Evolutionary conservation across 2,329 filamentous ascomycete species (phyloP).

Genomic region (Aspergillus hiratsukae): DNA sequence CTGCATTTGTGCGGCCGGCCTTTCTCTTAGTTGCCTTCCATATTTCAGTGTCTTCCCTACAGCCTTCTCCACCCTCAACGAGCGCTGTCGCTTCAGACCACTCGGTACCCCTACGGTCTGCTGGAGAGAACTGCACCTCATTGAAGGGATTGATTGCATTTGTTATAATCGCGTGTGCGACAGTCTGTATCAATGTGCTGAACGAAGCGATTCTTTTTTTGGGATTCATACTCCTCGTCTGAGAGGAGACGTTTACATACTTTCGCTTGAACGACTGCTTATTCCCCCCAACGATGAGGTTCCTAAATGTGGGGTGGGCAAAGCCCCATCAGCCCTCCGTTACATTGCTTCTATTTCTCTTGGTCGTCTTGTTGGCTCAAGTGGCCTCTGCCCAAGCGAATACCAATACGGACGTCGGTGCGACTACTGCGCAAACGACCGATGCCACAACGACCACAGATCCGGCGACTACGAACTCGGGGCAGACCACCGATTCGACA

Average conservation of each 20-base stretch:
- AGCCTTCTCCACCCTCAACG: not conserved
- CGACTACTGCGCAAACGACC: not conserved
- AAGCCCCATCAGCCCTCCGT: conserved; percentile 11
- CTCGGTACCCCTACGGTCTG: not conserved
- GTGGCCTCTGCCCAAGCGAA: conserved; percentile 13
- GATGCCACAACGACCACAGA: not conserved
- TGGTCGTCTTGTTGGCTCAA: conserved; percentile 13
- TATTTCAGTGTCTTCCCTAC: not conserved
- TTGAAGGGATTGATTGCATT: not conserved
- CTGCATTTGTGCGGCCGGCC: not conserved
- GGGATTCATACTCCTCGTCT: not conserved
- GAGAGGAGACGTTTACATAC: not conserved
- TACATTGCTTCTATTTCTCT: conserved; percentile 15
- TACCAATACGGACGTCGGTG: not conserved
- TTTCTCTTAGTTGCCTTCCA: not conserved
- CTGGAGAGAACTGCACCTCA: not conserved
- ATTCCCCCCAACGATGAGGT: conserved; percentile 10
- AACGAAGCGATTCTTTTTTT: not conserved
- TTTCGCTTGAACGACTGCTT: not conserved
- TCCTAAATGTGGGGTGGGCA: conserved; percentile 9
- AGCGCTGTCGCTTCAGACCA: not conserved
- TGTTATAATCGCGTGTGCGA: not conserved
- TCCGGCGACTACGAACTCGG: not conserved
- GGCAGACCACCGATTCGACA: not conserved
- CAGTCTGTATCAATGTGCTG: not conserved